These are phyloP conservation scores for Fusarium mangiferae DNA, from an alignment of 2,329 filamentous ascomycete genomes.

Conservation along the genomic window DNA sequence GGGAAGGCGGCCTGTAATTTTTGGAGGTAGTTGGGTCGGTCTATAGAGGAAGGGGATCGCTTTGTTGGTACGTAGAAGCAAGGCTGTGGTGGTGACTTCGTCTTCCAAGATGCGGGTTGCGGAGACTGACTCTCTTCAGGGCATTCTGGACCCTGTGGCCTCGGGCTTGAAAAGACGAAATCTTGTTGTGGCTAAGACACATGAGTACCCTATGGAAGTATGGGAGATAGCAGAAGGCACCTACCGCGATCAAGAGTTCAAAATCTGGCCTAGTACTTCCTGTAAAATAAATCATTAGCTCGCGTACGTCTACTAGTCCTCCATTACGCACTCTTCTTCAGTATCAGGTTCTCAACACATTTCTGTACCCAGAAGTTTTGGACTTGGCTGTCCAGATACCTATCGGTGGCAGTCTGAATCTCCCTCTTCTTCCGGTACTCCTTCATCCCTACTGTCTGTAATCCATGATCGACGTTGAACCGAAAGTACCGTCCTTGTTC, in stretches of 20 bases:
- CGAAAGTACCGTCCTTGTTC: background rate
- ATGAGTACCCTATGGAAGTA: background rate
- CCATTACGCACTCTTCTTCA: background rate
- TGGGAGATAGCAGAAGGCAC: background rate
- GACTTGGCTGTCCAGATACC: background rate
- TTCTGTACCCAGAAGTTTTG: background rate
- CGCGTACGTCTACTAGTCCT: too few species aligned
- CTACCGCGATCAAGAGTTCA: background rate
- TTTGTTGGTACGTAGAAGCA: background rate
- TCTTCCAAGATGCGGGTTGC: background rate
- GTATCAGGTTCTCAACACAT: background rate
- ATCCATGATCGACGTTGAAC: background rate
- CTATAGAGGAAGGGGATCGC: background rate
- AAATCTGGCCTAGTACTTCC: background rate
- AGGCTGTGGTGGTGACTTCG: background rate
- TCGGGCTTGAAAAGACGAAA: accelerated
- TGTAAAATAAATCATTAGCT: accelerated
- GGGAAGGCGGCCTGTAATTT: background rate
- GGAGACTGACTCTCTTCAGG: too few species aligned
- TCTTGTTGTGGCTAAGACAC: background rate
- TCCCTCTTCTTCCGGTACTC: background rate
- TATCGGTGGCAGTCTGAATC: background rate
- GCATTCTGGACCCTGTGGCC: too few species aligned
- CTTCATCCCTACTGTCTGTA: background rate
- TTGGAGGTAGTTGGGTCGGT: background rate